Percentiles rank a stretch among this genome's conserved stretches.
Conservation (phyloP, 2,329 filamentous ascomycete genomes). For the Monosporascus sp. region DNA sequence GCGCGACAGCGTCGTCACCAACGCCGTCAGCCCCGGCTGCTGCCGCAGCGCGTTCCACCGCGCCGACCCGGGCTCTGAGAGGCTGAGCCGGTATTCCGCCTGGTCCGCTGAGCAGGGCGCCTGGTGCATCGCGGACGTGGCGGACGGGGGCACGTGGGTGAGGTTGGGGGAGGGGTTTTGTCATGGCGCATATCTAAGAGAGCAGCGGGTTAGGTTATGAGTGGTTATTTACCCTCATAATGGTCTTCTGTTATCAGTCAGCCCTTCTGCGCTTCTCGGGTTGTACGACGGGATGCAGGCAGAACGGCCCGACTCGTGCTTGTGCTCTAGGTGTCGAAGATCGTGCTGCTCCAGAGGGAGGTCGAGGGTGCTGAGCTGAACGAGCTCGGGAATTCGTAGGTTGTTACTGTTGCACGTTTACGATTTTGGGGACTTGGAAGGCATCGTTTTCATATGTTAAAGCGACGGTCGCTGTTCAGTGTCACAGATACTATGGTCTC, state of each 20-base stretch:
- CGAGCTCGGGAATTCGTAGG: slow-evolving; percentile 1
- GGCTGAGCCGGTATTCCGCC: slow-evolving; percentile 2
- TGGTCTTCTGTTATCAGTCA: background rate
- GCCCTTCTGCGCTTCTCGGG: background rate
- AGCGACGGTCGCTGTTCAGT: no score
- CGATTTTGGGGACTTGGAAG: no score
- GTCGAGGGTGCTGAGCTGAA: slow-evolving; percentile 5
- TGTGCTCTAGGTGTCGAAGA: slow-evolving; percentile 4
- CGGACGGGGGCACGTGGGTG: slow-evolving; percentile 5
- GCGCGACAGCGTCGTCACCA: slow-evolving; percentile 6
- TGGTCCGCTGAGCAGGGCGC: slow-evolving; percentile 7
- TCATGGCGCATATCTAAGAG: slow-evolving; percentile 11
- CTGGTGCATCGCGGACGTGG: slow-evolving; percentile 12
- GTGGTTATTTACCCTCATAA: background rate
- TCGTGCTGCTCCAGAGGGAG: slow-evolving; percentile 6
- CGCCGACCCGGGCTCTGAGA: slow-evolving; percentile 4
- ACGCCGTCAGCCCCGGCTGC: slow-evolving; percentile 13
- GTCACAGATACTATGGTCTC: no score
- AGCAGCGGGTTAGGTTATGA: slow-evolving; percentile 12
- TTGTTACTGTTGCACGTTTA: no score
- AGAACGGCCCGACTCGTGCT: background rate
- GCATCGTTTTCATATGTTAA: no score
- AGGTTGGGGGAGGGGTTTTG: background rate
- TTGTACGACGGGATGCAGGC: background rate
- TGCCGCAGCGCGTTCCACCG: slow-evolving; percentile 14